Base-by-base conservation (phyloP, 2,329 filamentous ascomycete species). In the Lachnellula suecica region DNA sequence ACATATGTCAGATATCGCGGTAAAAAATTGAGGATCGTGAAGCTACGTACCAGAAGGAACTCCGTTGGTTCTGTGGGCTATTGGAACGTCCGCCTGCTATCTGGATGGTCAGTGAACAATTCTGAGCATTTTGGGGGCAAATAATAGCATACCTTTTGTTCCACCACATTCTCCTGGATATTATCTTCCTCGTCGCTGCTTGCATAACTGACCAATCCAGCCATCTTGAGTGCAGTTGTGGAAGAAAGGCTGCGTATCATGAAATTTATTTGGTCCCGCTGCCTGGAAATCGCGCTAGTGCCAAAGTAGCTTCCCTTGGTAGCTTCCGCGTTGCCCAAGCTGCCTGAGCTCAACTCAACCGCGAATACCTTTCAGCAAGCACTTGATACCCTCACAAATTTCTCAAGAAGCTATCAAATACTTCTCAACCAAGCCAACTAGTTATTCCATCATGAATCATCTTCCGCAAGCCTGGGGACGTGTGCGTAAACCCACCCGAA, bases 381-480 rank as follows among this genome's bases (percentile, higher is more conserved):
- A 41, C 49, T 47, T 13, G 22, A 43, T 43, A 43, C 40, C 40
- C 40, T 7, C 40, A 25, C 40, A 23, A 27, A 7, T 25, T 43
- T 17, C 13, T 25, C 25, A 5, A 10, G 40, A 43, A 42, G 13
- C 8, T 11, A 13, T 7, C 2, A 6, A 2, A 22, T 25, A 25
- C 44, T 52, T 38, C 17, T 25, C 31, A 27, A 38, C 37, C 17
- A 52, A 20, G 24, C 19, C 44, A 22, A 53, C 46, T 42, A 41
- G 44, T 27, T 42, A 46, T 10, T n/a, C 24, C 50, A 61, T 46
- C 61, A 88, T 88, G 85, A 85, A 88, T 72, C 85, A 88, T 73
- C 81, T 84, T 73, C 85, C 85, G 67, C 83, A 87, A 76, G 81
- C 80, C 67, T 88, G 85, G 85, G 85, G 85, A 61, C 83, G 85